phyloP scores from a whole-genome alignment of 352 stramenopile species.

The Saprolegnia parasitica region DNA sequence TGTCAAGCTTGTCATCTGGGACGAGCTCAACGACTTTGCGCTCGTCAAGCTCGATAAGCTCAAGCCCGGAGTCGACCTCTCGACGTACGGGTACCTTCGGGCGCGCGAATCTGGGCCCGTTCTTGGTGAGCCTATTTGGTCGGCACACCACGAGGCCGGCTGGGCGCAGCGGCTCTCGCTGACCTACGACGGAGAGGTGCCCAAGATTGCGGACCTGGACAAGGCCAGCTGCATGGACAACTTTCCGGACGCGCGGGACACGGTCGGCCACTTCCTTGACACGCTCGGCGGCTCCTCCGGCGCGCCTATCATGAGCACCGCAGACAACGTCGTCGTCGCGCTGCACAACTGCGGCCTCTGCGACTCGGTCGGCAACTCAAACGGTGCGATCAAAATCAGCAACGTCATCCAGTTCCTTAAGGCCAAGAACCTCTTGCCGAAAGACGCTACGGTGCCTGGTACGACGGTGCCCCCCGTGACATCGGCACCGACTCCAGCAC shows the following conservation, averaged over 20 bases:
- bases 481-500: too few relatives aligned
- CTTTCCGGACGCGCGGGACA: not conserved
- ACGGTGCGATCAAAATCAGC: not conserved
- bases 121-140: not conserved
- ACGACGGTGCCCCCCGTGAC: too few relatives aligned
- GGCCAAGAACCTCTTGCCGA: not conserved
- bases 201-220: slow-evolving; percentile 25
- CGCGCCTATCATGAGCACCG: not conserved
- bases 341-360: slow-evolving; percentile 20
- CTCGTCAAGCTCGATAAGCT: slow-evolving; percentile 13
- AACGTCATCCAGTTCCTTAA: not conserved
- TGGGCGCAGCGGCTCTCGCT: slow-evolving; percentile 10
- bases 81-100: slow-evolving; percentile 15
- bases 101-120: not conserved
- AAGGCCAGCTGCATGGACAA: not conserved
- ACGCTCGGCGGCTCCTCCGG: slow-evolving; percentile 5
- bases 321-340: slow-evolving; percentile 10
- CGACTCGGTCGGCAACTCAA: not conserved
- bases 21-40: slow-evolving; percentile 19
- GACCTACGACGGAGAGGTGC: not conserved
- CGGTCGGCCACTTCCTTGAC: not conserved
- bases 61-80: not conserved
- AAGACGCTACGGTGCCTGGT: not conserved
- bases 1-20: not conserved
- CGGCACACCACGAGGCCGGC: not conserved